Evolutionary conservation across 2,329 filamentous ascomycete species (phyloP).

Genomic region (Nigrospora osmanthi): DNA sequence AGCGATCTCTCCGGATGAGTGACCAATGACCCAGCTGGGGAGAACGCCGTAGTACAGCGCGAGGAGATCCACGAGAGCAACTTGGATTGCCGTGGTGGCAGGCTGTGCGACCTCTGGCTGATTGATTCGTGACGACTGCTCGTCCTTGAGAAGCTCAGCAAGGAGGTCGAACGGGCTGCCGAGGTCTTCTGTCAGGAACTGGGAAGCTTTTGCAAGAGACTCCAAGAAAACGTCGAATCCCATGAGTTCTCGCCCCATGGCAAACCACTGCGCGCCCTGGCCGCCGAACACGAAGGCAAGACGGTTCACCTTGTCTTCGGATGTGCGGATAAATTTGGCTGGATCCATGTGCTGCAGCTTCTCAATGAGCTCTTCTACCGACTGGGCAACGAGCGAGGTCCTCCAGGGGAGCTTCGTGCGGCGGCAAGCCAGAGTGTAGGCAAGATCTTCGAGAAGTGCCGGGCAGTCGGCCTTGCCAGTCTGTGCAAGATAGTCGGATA

Average conservation of each 20-base stretch:
- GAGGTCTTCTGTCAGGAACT: constrained; percentile 14
- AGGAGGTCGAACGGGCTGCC: constrained; percentile 16
- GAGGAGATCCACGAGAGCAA: constrained; percentile 21
- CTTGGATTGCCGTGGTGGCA: constrained; percentile 20
- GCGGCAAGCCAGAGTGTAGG: constrained; percentile 37
- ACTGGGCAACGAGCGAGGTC: constrained; percentile 26
- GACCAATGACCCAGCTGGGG: constrained; percentile 18
- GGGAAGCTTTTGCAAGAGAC: constrained; percentile 17
- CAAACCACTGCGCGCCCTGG: constrained; percentile 27
- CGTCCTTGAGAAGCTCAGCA: constrained; percentile 23
- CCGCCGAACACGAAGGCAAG: constrained; percentile 24
- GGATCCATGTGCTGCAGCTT: constrained; percentile 7
- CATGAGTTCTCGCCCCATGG: constrained; percentile 28
- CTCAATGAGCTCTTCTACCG: constrained; percentile 20
- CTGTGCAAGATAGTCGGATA: constrained; percentile 20
- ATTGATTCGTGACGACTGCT: constrained; percentile 18
- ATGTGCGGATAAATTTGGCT: constrained; percentile 5
- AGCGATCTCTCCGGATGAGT: constrained; percentile 27
- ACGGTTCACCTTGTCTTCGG: constrained; percentile 5
- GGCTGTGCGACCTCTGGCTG: constrained; percentile 23
- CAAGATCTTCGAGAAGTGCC: constrained; percentile 28
- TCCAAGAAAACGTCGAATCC: constrained; percentile 15
- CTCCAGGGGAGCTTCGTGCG: constrained; percentile 37
- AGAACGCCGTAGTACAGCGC: constrained; percentile 11
- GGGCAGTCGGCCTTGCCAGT: constrained; percentile 3